These are phyloP conservation scores for Fusarium cicatricum DNA, from an alignment of 2,329 filamentous ascomycete genomes.

Conservation along the genomic window DNA sequence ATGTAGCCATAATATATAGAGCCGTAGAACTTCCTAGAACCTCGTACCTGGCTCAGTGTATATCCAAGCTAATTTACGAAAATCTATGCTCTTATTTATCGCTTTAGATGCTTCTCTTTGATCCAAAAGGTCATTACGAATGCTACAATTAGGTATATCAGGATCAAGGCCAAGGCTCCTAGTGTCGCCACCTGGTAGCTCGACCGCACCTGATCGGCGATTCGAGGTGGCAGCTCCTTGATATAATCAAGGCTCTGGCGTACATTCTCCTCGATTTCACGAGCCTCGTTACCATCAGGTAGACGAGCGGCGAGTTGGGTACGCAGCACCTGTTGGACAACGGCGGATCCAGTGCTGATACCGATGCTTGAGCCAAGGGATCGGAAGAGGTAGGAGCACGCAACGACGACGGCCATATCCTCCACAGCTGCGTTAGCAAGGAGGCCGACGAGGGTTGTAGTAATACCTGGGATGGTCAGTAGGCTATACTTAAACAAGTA, in stretches of 20 bases:
- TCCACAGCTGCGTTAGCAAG: constrained; percentile 72
- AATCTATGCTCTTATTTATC: constrained; percentile 26
- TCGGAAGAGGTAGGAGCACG: constrained; percentile 83
- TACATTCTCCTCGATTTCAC: constrained; percentile 73
- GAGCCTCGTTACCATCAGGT: constrained; percentile 64
- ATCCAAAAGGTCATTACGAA: constrained; percentile 60
- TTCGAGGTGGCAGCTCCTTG: constrained; percentile 66
- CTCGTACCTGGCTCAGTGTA: neutral
- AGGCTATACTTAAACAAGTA: neutral
- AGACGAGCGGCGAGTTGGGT: constrained; percentile 62
- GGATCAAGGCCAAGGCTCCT: constrained; percentile 52
- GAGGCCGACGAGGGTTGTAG: constrained; percentile 74
- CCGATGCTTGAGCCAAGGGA: constrained; percentile 80
- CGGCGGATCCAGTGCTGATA: constrained; percentile 73
- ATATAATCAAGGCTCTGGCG: constrained; percentile 76
- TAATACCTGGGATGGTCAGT: constrained; percentile 61
- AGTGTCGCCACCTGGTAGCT: constrained; percentile 67
- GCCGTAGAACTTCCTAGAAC: neutral
- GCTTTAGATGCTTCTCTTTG: constrained; percentile 62
- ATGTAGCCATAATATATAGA: constrained; percentile 1
- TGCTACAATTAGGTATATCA: constrained; percentile 48
- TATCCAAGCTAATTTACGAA: too few relatives aligned
- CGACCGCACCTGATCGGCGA: constrained; percentile 66
- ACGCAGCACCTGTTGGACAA: constrained; percentile 74
- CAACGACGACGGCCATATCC: constrained; percentile 79